Evolutionary conservation across 2,329 filamentous ascomycete genomes (phyloP).

Genomic region (Aureobasidium mangrovei): DNA sequence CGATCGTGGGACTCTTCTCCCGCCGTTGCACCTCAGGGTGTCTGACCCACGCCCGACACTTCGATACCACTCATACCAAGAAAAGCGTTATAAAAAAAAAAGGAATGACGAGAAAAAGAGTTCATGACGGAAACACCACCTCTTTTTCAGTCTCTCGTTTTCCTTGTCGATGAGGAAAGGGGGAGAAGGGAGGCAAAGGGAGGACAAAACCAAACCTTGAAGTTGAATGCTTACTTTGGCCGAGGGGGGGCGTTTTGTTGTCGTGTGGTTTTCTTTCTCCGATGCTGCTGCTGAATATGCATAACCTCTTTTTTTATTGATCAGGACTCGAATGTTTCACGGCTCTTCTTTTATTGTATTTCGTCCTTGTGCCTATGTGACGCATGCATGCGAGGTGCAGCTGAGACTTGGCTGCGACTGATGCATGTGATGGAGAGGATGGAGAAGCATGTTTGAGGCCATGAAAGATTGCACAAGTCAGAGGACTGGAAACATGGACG

Average conservation of each 20-base stretch:
- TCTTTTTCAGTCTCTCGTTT: background rate
- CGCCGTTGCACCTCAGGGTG: background rate
- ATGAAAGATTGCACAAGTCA: background rate
- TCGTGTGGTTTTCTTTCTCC: background rate
- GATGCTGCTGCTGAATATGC: conserved; percentile 9
- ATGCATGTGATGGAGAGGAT: too few relatives aligned
- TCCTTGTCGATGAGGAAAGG: background rate
- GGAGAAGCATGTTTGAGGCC: too few relatives aligned
- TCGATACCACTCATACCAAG: background rate
- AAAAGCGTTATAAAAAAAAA: background rate
- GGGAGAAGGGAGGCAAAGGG: background rate
- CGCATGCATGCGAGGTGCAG: too few relatives aligned
- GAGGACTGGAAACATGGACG: background rate
- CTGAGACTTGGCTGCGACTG: too few relatives aligned
- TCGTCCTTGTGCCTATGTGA: too few relatives aligned
- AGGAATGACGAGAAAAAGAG: too few relatives aligned
- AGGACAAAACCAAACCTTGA: background rate
- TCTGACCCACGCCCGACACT: background rate
- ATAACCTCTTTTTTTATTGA: conserved; percentile 5
- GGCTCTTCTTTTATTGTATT: too few relatives aligned
- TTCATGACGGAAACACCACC: background rate
- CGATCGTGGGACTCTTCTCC: background rate
- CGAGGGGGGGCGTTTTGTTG: conserved; percentile 1
- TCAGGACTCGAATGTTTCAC: conserved; percentile 6
- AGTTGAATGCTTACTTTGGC: conserved; percentile 9